These are phyloP conservation scores for Otatea glauca DNA, from an alignment of 176 grass and related monocot species.

Conservation along the genomic window DNA sequence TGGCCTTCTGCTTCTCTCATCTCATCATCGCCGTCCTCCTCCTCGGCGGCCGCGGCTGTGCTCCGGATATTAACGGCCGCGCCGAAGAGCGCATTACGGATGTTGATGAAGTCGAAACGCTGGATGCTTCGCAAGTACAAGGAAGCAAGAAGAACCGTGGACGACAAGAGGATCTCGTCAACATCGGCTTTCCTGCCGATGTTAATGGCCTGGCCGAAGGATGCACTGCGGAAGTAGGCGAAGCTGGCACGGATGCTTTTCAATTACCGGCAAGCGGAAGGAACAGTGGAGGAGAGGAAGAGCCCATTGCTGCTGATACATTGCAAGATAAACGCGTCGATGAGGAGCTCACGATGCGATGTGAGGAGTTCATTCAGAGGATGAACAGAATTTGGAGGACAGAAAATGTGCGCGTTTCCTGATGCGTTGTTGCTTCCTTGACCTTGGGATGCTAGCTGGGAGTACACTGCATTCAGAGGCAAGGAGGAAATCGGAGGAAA, in stretches of 20 bases:
- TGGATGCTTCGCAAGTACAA: not conserved
- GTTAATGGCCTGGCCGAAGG: not conserved
- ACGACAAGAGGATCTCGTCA: not conserved
- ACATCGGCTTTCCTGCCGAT: not conserved
- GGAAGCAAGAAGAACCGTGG: not conserved
- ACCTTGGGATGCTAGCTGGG: not conserved
- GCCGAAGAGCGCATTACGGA: not conserved
- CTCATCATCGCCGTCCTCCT: slow-evolving; percentile 57
- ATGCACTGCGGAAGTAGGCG: not conserved
- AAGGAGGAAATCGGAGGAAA: not conserved
- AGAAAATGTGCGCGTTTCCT: slow-evolving; percentile 29
- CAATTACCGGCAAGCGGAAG: not conserved
- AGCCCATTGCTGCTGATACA: not conserved
- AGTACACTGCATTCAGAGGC: not conserved
- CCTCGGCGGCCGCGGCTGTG: slow-evolving; percentile 19
- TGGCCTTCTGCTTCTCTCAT: slow-evolving; percentile 68
- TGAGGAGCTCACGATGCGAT: slow-evolving; percentile 55
- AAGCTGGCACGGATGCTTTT: not conserved
- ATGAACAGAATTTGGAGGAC: slow-evolving; percentile 70
- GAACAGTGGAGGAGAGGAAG: not conserved
- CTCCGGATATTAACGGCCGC: not conserved
- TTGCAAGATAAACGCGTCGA: not conserved
- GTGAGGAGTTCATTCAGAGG: slow-evolving; percentile 74
- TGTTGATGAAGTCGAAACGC: not conserved
- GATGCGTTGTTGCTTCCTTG: not conserved